Percentiles rank a stretch among this genome's conserved stretches.
phyloP scores from a whole-genome alignment of 1,284 basidiomycete species.

The Papiliotrema nemorosa region DNA sequence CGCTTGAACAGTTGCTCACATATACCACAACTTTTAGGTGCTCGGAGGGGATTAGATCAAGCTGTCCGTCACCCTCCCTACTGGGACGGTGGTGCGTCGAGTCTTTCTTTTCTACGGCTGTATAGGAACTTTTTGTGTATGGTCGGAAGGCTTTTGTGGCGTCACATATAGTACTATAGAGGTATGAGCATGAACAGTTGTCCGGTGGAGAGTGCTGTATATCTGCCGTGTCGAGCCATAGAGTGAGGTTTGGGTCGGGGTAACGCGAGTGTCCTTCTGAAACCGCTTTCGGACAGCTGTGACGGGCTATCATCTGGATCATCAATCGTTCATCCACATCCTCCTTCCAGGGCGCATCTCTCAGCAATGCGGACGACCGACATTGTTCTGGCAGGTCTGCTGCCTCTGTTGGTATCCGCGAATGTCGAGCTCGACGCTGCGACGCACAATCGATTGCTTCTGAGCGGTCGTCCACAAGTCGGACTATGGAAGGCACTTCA shows the following conservation, averaged over 20 bases:
- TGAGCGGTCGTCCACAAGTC: constrained; percentile 43
- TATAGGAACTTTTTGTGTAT: not conserved
- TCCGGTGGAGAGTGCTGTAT: too few relatives aligned
- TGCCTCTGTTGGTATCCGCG: not conserved
- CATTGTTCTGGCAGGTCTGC: not conserved
- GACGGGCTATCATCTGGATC: not conserved
- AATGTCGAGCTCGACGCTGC: constrained; percentile 8
- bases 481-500: constrained; percentile 45
- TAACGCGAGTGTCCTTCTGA: too few relatives aligned
- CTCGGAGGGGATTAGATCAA: constrained; percentile 32
- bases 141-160: not conserved
- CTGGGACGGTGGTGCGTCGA: constrained; percentile 25
- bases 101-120: not conserved
- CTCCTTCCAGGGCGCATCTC: not conserved
- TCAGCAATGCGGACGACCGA: not conserved
- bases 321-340: too few relatives aligned
- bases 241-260: not conserved
- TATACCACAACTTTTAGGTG: constrained; percentile 26
- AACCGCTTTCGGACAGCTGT: too few relatives aligned
- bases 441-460: constrained; percentile 17
- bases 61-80: constrained; percentile 20
- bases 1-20: constrained; percentile 23
- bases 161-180: constrained; percentile 2
- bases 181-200: not conserved
- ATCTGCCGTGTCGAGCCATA: not conserved